These are phyloP conservation scores for Microthyrium microscopicum DNA, from an alignment of 2,329 filamentous ascomycete genomes.

Conservation along the genomic window DNA sequence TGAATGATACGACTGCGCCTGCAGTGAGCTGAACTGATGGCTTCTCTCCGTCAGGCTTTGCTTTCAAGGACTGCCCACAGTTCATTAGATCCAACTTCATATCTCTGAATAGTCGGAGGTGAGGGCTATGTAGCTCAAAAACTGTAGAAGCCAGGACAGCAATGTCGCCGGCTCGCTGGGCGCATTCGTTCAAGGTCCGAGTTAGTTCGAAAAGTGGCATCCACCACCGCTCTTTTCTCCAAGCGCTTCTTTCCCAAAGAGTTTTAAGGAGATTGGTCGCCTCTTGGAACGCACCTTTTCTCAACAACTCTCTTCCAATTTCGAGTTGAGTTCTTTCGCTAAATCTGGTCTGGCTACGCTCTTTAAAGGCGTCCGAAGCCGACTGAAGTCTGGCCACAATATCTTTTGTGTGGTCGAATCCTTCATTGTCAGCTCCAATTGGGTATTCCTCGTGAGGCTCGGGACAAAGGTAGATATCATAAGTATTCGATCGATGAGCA, in stretches of 20 bases:
- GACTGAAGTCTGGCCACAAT: conserved; percentile 31
- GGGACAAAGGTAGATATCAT: conserved; percentile 44
- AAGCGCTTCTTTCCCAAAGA: conserved; percentile 39
- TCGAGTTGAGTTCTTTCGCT: conserved; percentile 38
- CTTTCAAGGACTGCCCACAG: conserved; percentile 20
- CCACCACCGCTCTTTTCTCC: conserved; percentile 46
- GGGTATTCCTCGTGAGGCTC: conserved; percentile 40
- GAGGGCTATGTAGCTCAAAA: conserved; percentile 34
- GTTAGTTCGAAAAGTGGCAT: conserved; percentile 35
- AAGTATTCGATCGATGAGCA: conserved; percentile 34
- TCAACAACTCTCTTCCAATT: conserved; percentile 36
- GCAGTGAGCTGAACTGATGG: conserved; percentile 29
- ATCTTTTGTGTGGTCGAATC: conserved; percentile 34
- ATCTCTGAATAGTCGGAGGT: conserved; percentile 5
- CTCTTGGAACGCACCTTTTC: conserved; percentile 30
- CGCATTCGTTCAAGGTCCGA: conserved; percentile 37
- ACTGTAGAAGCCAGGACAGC: conserved; percentile 35
- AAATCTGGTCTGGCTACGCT: conserved; percentile 35
- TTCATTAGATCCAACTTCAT: conserved; percentile 29
- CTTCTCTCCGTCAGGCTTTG: conserved; percentile 20
- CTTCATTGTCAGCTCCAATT: conserved; percentile 21
- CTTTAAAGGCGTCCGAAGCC: conserved; percentile 33
- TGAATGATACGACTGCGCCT: conserved; percentile 30
- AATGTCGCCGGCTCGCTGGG: conserved; percentile 26
- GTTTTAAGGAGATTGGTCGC: conserved; percentile 33